Percentiles rank a stretch among this genome's conserved stretches.
Evolutionary conservation across 2,329 filamentous ascomycete genomes (phyloP).

Genomic region (Domatiomyces catenatus): DNA sequence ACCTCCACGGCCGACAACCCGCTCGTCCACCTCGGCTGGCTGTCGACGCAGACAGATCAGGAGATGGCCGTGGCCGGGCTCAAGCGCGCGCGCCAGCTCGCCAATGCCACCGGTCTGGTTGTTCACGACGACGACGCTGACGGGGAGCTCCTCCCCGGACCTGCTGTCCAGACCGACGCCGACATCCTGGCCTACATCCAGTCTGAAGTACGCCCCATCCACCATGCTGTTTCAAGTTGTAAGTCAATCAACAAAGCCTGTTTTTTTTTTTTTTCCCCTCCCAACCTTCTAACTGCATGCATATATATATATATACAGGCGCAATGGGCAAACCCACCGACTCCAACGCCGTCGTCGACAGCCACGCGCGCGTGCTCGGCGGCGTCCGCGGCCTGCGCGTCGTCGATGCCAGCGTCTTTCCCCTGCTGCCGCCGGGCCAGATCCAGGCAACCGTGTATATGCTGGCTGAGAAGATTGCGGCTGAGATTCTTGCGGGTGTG

Average conservation of each 20-base stretch:
- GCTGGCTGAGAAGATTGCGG: conserved; percentile 20
- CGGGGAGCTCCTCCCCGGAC: conserved; percentile 9
- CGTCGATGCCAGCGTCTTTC: conserved; percentile 22
- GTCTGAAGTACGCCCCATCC: background rate
- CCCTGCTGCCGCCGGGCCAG: conserved; percentile 19
- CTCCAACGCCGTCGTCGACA: conserved; percentile 22
- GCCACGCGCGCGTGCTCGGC: conserved; percentile 19
- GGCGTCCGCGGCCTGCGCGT: conserved; percentile 22
- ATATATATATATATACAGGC: too few relatives aligned
- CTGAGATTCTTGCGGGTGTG: conserved; percentile 15
- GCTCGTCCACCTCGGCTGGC: conserved; percentile 7
- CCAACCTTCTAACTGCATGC: too few relatives aligned
- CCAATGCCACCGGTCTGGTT: conserved; percentile 14
- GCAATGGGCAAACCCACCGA: conserved; percentile 24
- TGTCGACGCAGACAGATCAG: conserved; percentile 5
- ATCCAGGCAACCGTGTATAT: conserved; percentile 20
- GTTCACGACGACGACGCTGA: conserved; percentile 6
- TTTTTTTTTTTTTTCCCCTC: too few relatives aligned
- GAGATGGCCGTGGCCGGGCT: conserved; percentile 8
- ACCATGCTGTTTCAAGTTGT: conserved; percentile 6
- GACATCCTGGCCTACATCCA: conserved; percentile 13
- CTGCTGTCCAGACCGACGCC: conserved; percentile 12
- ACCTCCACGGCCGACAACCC: conserved; percentile 16
- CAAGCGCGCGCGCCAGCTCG: conserved; percentile 10
- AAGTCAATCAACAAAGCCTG: too few relatives aligned